A percentile compares a stretch with the other conserved stretches of the same genome.
Evolutionary conservation across 2,329 filamentous ascomycete genomes (phyloP).

Genomic region (Diplodia corticola): DNA sequence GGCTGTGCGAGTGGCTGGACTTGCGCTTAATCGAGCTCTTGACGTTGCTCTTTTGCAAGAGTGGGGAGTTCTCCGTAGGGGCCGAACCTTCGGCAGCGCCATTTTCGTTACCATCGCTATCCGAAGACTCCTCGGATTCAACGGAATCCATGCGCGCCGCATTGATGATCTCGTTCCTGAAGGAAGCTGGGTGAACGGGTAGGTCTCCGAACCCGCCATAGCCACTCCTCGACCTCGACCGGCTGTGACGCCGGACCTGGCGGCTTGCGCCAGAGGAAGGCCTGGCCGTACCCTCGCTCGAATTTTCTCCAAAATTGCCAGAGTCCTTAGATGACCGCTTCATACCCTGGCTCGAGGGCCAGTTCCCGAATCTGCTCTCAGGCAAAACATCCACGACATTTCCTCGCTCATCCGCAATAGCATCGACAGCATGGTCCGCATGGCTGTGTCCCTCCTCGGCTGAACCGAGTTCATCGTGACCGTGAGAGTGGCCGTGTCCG

Average conservation of each 20-base stretch:
- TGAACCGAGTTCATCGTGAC: slow-evolving; percentile 43
- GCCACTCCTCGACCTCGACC: slow-evolving; percentile 57
- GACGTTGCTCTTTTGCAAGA: slow-evolving; percentile 40
- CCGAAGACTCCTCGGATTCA: slow-evolving; percentile 56
- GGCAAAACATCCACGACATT: slow-evolving; percentile 64
- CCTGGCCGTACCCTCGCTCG: slow-evolving; percentile 1
- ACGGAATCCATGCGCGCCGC: slow-evolving; percentile 66
- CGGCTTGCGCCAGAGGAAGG: not conserved
- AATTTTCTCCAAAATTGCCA: not conserved
- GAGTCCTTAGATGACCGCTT: slow-evolving; percentile 1
- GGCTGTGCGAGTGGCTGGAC: slow-evolving; percentile 27
- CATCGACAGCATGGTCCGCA: slow-evolving; percentile 33
- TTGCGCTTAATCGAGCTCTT: slow-evolving; percentile 26
- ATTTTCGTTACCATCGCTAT: slow-evolving; percentile 46
- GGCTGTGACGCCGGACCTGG: slow-evolving; percentile 44
- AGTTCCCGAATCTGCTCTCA: slow-evolving; percentile 59
- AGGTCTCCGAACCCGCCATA: slow-evolving; percentile 60
- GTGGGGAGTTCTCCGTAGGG: slow-evolving; percentile 41
- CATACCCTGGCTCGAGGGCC: slow-evolving; percentile 36
- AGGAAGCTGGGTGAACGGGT: slow-evolving; percentile 83
- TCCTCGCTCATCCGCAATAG: slow-evolving; percentile 58
- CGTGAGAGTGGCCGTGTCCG: slow-evolving; percentile 49
- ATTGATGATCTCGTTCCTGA: slow-evolving; percentile 89
- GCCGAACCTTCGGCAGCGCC: slow-evolving; percentile 43
- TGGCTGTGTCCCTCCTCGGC: slow-evolving; percentile 57